Percentiles rank a stretch among this genome's conserved stretches.
Conservation (phyloP, 768 basidiomycete species). For the Auriscalpium orientale region DNA sequence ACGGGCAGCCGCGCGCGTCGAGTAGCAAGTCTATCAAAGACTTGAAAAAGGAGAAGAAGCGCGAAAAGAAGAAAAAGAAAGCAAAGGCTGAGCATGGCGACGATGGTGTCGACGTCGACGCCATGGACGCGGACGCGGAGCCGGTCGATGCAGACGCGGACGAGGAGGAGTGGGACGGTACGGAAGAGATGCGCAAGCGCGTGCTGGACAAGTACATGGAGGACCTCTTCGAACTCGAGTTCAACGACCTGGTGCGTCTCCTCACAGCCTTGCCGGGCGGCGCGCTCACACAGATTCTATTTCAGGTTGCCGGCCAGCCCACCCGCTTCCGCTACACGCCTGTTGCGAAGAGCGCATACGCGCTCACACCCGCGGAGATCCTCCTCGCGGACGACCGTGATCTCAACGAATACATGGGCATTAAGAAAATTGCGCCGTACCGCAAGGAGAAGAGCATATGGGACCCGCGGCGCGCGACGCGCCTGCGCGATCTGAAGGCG, state of each 20-base stretch:
- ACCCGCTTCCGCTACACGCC: constrained; percentile 92
- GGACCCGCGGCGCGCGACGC: constrained; percentile 56
- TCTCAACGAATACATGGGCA: constrained; percentile 82
- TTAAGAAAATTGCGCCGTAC: constrained; percentile 92
- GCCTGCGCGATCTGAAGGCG: constrained; percentile 65
- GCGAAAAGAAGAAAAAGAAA: constrained; percentile 52
- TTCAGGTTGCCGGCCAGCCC: constrained; percentile 78
- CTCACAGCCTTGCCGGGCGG: neutral
- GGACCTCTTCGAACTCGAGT: constrained; percentile 83
- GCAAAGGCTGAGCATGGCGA: constrained; percentile 33
- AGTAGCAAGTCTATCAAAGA: constrained; percentile 2
- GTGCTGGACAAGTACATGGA: constrained; percentile 87
- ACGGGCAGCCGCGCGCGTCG: constrained; percentile 9
- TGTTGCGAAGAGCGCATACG: constrained; percentile 53
- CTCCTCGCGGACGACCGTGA: constrained; percentile 88
- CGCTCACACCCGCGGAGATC: constrained; percentile 78
- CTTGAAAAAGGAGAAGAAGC: constrained; percentile 33
- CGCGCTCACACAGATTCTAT: neutral
- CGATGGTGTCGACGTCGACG: constrained; percentile 40
- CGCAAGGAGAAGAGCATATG: constrained; percentile 53
- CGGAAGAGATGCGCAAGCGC: constrained; percentile 83
- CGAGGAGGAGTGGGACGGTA: constrained; percentile 75
- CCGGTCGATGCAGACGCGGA: constrained; percentile 46
- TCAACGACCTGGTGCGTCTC: constrained; percentile 83
- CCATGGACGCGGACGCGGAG: constrained; percentile 56